Conservation (phyloP, 2,329 filamentous ascomycete species). For the Phaeosphaeriaceae sp. region DNA sequence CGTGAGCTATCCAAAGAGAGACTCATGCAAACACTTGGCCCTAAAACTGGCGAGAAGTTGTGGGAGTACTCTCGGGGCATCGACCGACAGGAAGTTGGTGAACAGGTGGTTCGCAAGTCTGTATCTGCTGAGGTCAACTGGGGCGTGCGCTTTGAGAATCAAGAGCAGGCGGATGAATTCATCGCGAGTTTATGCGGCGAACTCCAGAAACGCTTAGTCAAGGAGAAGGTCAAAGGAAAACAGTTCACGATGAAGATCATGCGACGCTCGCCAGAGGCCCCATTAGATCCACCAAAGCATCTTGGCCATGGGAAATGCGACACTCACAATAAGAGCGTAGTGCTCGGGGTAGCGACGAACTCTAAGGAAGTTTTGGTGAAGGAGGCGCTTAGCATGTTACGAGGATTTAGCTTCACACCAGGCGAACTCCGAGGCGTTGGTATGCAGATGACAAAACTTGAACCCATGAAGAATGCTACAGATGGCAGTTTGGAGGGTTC, state of each 20-base stretch:
- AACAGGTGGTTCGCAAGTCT: constrained; percentile 85
- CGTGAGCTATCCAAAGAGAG: constrained; percentile 77
- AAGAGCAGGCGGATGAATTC: constrained; percentile 93
- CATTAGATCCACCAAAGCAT: constrained; percentile 89
- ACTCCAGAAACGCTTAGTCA: constrained; percentile 77
- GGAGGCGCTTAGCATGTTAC: constrained; percentile 84
- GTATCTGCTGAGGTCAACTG: constrained; percentile 98
- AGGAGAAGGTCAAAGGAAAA: constrained; percentile 84
- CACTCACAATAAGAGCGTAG: constrained; percentile 84
- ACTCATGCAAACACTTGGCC: constrained; percentile 75
- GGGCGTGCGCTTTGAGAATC: constrained; percentile 93
- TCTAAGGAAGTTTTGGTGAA: constrained; percentile 72
- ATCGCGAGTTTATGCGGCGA: constrained; percentile 84
- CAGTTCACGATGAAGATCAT: constrained; percentile 96
- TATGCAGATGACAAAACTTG: constrained; percentile 90
- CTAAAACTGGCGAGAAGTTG: constrained; percentile 89
- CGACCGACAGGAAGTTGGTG: constrained; percentile 83
- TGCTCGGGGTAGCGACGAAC: constrained; percentile 85
- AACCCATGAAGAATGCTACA: constrained; percentile 69
- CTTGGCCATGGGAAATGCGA: constrained; percentile 96
- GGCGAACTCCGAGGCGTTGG: constrained; percentile 93
- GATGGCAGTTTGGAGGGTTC: constrained; percentile 69
- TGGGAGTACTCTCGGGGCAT: constrained; percentile 91
- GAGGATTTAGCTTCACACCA: constrained; percentile 81
- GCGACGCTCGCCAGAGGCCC: constrained; percentile 83